phyloP scores from a whole-genome alignment of 2,329 filamentous ascomycete species.

The Sclerotinia glacialis region DNA sequence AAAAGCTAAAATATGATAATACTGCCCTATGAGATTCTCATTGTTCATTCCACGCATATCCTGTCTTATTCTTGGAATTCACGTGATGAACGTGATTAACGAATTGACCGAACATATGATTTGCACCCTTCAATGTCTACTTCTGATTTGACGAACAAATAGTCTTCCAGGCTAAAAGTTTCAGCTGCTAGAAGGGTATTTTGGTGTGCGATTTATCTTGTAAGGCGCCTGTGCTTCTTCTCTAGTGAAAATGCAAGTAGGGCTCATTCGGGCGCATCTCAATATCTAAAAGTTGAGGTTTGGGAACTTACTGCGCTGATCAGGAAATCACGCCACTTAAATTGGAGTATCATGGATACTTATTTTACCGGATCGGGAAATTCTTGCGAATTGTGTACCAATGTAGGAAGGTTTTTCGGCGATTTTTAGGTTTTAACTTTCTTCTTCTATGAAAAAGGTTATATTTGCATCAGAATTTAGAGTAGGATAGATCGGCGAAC shows the following conservation, averaged over 20 bases:
- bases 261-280: not conserved
- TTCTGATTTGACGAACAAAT: too few relatives aligned
- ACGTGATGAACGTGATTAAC: too few relatives aligned
- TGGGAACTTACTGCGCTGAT: not conserved
- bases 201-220: too few relatives aligned
- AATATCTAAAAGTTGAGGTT: not conserved
- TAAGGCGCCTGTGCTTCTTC: not conserved
- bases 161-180: too few relatives aligned
- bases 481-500: not conserved
- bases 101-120: too few relatives aligned
- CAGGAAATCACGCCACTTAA: not conserved
- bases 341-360: not conserved
- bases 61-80: too few relatives aligned
- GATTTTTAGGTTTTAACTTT: not conserved
- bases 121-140: too few relatives aligned
- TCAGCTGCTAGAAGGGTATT: too few relatives aligned
- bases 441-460: not conserved
- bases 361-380: not conserved
- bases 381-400: not conserved
- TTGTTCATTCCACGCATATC: too few relatives aligned
- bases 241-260: not conserved
- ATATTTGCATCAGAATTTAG: not conserved
- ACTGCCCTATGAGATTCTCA: too few relatives aligned
- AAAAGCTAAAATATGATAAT: too few relatives aligned
- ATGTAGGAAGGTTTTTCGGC: not conserved